phyloP scores from a whole-genome alignment of 208 protist species.

The Crithidia sp. region DNA sequence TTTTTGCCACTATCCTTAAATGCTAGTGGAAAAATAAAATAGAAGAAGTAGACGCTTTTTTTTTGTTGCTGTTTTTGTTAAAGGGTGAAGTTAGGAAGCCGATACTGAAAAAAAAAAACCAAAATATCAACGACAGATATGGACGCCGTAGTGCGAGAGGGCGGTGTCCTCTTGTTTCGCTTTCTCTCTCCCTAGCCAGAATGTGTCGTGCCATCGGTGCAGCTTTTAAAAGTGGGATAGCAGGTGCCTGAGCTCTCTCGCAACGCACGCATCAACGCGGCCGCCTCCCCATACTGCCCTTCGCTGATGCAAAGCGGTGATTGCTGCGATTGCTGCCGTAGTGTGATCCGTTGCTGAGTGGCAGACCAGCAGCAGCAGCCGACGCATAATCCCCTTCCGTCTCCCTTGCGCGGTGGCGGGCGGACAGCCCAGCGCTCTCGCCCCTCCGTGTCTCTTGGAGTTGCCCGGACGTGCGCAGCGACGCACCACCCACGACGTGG shows the following conservation, averaged over 20 bases:
- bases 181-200: background rate
- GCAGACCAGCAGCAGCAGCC: background rate
- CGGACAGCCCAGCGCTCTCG: background rate
- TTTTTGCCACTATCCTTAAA: background rate
- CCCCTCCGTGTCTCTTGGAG: background rate
- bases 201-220: background rate
- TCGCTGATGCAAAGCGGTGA: slow-evolving; percentile 7
- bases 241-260: too few species aligned
- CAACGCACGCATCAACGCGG: background rate
- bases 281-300: background rate
- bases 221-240: background rate
- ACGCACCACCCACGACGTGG: background rate
- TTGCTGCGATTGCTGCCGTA: slow-evolving; percentile 1
- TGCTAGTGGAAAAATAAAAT: too few species aligned
- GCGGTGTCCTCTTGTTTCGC: background rate
- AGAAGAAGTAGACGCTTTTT: too few species aligned
- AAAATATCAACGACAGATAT: too few species aligned
- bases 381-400: background rate
- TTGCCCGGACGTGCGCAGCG: slow-evolving; percentile 10
- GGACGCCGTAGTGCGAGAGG: too few species aligned
- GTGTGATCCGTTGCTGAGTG: background rate
- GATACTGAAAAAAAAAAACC: too few species aligned
- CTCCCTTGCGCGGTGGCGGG: background rate
- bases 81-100: too few species aligned
- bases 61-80: too few species aligned